Percentiles rank a stretch among this genome's conserved stretches.
Conservation (phyloP, 75 land plant species). For the Chamaecyparis obtusa region DNA sequence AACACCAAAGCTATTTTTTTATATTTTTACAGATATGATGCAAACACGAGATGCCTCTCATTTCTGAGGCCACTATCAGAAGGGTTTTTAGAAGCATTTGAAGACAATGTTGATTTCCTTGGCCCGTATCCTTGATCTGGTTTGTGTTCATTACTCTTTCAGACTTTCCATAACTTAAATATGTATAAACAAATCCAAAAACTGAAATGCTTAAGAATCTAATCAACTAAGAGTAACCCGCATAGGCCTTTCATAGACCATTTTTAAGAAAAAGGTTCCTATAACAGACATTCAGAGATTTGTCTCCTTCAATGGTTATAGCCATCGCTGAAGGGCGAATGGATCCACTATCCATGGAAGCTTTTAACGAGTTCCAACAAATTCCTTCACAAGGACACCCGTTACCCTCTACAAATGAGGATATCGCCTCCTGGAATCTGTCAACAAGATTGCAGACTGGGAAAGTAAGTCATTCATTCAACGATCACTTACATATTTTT, state of each 20-base stretch:
- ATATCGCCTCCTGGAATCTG: neutral
- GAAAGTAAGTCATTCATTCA: neutral
- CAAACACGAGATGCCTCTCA: conserved; percentile 27
- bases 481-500: neutral
- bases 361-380: conserved; percentile 33
- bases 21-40: conserved; percentile 61
- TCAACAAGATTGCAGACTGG: neutral
- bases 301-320: conserved; percentile 56
- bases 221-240: neutral
- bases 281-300: conserved; percentile 34
- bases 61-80: conserved; percentile 56
- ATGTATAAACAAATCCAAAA: neutral
- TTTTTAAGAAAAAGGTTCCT: neutral
- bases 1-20: conserved; percentile 3
- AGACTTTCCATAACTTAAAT: neutral
- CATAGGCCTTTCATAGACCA: neutral
- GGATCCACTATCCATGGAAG: conserved; percentile 66
- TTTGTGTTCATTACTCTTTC: neutral
- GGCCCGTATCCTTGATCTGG: conserved; percentile 75
- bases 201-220: neutral
- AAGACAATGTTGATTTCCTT: conserved; percentile 60
- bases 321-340: conserved; percentile 75
- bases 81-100: conserved; percentile 29
- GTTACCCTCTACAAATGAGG: neutral
- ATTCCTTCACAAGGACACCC: neutral